A percentile compares a stretch with the other conserved stretches of the same genome.
These are phyloP conservation scores for Neofusicoccum umdonicola DNA, from an alignment of 2,329 filamentous ascomycete genomes.

Conservation along the genomic window DNA sequence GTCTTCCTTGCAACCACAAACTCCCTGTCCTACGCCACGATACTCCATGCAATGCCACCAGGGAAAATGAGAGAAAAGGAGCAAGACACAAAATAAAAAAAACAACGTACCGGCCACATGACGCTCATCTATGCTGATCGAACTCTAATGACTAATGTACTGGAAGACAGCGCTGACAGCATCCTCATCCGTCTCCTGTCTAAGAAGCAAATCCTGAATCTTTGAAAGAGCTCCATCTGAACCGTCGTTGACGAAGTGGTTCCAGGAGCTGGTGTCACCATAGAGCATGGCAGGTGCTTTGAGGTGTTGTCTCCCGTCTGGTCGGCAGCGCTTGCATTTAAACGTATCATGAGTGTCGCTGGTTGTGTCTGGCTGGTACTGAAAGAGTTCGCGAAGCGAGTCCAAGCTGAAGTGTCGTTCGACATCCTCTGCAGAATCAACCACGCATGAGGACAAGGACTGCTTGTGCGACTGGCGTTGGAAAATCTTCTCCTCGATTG, in stretches of 20 bases:
- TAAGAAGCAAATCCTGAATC: conserved; percentile 87
- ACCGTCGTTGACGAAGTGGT: conserved; percentile 84
- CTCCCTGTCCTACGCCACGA: neutral
- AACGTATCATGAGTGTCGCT: conserved; percentile 98
- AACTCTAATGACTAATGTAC: conserved; percentile 81
- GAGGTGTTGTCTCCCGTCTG: conserved; percentile 80
- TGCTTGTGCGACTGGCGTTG: conserved; percentile 98
- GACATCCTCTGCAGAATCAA: conserved; percentile 94
- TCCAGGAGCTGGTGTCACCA: conserved; percentile 98
- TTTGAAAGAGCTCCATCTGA: conserved; percentile 64
- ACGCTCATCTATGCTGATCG: neutral
- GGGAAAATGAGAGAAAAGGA: neutral
- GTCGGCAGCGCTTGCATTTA: conserved; percentile 89
- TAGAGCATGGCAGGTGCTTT: conserved; percentile 96
- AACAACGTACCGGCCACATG: neutral
- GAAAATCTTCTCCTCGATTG: conserved; percentile 99
- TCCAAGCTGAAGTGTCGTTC: conserved; percentile 95
- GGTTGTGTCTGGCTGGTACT: conserved; percentile 78
- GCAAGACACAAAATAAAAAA: neutral
- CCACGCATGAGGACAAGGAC: conserved; percentile 90
- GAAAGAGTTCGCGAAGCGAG: conserved; percentile 86
- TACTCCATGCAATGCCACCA: neutral
- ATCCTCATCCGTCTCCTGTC: conserved; percentile 75
- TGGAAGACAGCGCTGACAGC: conserved; percentile 96
- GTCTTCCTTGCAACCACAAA: no score